A percentile compares a stretch with the other conserved stretches of the same genome.
These are phyloP conservation scores for Priceomyces melissophilus DNA, from an alignment of 805 yeast species.

Conservation along the genomic window DNA sequence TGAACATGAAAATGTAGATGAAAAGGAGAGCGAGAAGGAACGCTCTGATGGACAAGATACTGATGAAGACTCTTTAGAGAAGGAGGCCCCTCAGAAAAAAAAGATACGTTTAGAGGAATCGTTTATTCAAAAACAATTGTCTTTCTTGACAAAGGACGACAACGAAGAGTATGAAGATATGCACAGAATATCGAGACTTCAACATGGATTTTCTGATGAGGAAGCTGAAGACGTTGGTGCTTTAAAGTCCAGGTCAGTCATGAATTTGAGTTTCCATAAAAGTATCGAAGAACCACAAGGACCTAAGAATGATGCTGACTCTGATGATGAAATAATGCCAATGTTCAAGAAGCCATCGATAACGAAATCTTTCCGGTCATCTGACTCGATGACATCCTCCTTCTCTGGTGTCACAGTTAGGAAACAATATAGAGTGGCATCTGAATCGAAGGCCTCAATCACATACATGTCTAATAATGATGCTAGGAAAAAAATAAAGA, in stretches of 20 bases:
- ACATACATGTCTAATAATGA: constrained; percentile 45
- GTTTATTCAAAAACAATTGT: constrained; percentile 54
- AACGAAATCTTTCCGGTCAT: constrained; percentile 44
- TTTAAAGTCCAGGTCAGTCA: constrained; percentile 42
- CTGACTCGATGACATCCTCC: constrained; percentile 25
- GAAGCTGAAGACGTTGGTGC: constrained; percentile 43
- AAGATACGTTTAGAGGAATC: constrained; percentile 45
- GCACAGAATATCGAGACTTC: constrained; percentile 29
- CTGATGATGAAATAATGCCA: constrained; percentile 33
- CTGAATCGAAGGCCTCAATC: constrained; percentile 56
- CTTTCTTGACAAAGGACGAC: constrained; percentile 44
- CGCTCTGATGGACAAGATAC: constrained; percentile 11
- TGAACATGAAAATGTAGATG: constrained; percentile 20
- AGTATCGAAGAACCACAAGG: constrained; percentile 5
- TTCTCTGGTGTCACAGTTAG: constrained; percentile 51
- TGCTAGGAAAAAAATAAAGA: constrained; percentile 22
- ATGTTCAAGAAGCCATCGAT: constrained; percentile 44
- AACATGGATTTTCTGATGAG: constrained; percentile 38
- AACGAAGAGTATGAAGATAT: constrained; percentile 28
- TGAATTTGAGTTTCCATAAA: constrained; percentile 23
- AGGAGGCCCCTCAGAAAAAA: constrained; percentile 25
- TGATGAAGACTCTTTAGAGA: constrained; percentile 15
- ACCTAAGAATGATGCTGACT: constrained; percentile 16
- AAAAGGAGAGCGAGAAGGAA: constrained; percentile 9
- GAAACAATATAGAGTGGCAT: constrained; percentile 51